Evolutionary conservation across 768 basidiomycete species (phyloP), one percentile per base, ranked within the genome.

Genomic region (Lactarius indigo): DNA sequence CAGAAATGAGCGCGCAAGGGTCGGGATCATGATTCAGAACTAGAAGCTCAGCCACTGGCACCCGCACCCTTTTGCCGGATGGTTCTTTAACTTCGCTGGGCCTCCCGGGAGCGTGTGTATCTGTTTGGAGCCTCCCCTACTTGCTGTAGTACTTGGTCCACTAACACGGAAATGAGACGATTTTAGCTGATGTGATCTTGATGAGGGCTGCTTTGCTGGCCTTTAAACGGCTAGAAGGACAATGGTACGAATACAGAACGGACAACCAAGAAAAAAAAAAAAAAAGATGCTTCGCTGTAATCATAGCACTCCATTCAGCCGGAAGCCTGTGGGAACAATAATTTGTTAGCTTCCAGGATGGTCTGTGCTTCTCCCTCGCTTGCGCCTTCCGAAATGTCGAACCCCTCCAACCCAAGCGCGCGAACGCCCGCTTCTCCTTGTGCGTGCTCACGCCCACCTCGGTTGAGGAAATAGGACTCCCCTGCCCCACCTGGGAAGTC

Each of bases 401-500:
- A 69, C 31, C n/a, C 39, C 54, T 70, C 42, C 26, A 70, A 63
- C 59, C 69, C 69, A 39, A 70, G 57, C n/a, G 64, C 55, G 30
- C 57, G 57, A 55, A 61, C 64, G 28, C 69, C 69, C 15, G 55
- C 57, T 23, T 42, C 57, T 28, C 57, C 63, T 23, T 60, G 37
- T 42, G 85, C 74, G 61, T 85, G 83, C 4, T 71, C 74, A 18
- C 76, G 76, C 28, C 64, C 70, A 2, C 81, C 84, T 8, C 79
- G 74, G n/a, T 80, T 79, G 12, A 74, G 70, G 67, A 80, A 81
- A 3, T 67, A 67, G 50, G 72, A 74, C 66, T 82, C 83, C 26
- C 80, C 79, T 39, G 75, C 67, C 30, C 82, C 79, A 66, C 81
- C 75, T 0, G 83, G 86, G 76, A 89, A 93, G 73, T 94, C 92